Evolutionary conservation across 148 eudicot genomes (phyloP), one percentile per base, ranked within the genome.

Genomic region (Nepenthes mirabilis): DNA sequence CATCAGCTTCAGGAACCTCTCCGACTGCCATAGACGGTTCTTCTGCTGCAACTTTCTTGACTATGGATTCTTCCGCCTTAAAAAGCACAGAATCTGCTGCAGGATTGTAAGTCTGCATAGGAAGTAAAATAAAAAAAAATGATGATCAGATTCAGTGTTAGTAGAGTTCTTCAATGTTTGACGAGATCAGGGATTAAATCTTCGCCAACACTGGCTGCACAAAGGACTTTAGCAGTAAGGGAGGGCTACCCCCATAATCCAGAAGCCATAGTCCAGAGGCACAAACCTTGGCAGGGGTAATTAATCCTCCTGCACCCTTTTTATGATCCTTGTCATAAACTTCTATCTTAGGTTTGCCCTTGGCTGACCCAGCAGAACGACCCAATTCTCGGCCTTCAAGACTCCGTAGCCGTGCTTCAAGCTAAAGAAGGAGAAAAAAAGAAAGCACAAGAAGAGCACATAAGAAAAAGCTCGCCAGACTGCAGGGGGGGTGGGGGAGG

Each of bases 271-370:
- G 6, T 50, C 13, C 6, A 33, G 43, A 2, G 34, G 34, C 9
- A 14, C 60, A 33, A 51, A 91, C 97, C 98, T 85, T 91, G 11
- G 96, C 98, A 5, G 98, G 75, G 35, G 88, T 88, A 43, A 91
- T 91, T 68, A 91, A 61, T 40, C 86, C 96, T 5, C 91, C 91
- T 11, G 80, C 76, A 11, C 87, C 97, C 77, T 88, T 85, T 70
- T 88, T 88, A 34, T 76, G 82, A 66, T 91, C 96, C 72, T 88
- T 88, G 71, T 91, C 90, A 71, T 91, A 91, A 61, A 76, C 65
- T 69, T 91, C 96, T n/a, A 88, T 91, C 77, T 82, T 86, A 9
- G 98, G 94, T 65, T 91, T 91, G 58, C 98, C 98, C 75, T 91
- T 91, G 61, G 82, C 88, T 61, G 98, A 85, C 36, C 96, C 94